These are phyloP conservation scores for Nothomitra cinnamomea DNA, from an alignment of 2,329 filamentous ascomycete species.

Conservation along the genomic window DNA sequence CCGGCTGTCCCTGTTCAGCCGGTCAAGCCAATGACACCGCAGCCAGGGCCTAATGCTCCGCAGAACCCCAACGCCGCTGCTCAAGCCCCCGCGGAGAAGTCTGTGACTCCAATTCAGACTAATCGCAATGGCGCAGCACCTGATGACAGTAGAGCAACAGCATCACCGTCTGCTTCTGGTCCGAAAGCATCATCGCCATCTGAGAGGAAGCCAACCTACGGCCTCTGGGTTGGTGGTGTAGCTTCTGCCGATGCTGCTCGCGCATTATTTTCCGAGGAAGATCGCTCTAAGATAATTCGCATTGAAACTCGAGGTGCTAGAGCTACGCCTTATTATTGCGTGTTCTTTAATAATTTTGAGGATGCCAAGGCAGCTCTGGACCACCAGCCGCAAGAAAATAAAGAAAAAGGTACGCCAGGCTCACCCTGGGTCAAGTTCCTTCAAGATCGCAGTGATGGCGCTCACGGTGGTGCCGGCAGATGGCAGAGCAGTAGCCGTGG, in stretches of 20 bases:
- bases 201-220: slow-evolving; percentile 56
- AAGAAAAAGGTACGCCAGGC: slow-evolving; percentile 62
- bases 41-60: slow-evolving; percentile 20
- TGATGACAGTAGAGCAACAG: slow-evolving; percentile 24
- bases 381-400: slow-evolving; percentile 57
- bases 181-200: slow-evolving; percentile 39
- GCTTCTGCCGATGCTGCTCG: slow-evolving; percentile 69
- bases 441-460: slow-evolving; percentile 20
- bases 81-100: slow-evolving; percentile 22
- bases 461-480: slow-evolving; percentile 46
- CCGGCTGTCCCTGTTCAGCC: slow-evolving; percentile 25
- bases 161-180: slow-evolving; percentile 31
- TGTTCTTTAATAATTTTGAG: slow-evolving; percentile 63
- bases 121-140: slow-evolving; percentile 32
- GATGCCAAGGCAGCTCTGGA: slow-evolving; percentile 68
- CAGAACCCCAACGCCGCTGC: slow-evolving; percentile 13
- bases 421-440: slow-evolving; percentile 53
- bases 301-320: slow-evolving; percentile 48
- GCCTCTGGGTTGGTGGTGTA: slow-evolving; percentile 78
- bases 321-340: slow-evolving; percentile 39
- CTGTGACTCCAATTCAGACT: slow-evolving; percentile 15
- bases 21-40: slow-evolving; percentile 33
- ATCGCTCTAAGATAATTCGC: slow-evolving; percentile 58
- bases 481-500: slow-evolving; percentile 47
- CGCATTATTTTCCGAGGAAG: slow-evolving; percentile 67